Conservation (phyloP, 2,329 filamentous ascomycete genomes). For the Dichotomopilus funicola region DNA sequence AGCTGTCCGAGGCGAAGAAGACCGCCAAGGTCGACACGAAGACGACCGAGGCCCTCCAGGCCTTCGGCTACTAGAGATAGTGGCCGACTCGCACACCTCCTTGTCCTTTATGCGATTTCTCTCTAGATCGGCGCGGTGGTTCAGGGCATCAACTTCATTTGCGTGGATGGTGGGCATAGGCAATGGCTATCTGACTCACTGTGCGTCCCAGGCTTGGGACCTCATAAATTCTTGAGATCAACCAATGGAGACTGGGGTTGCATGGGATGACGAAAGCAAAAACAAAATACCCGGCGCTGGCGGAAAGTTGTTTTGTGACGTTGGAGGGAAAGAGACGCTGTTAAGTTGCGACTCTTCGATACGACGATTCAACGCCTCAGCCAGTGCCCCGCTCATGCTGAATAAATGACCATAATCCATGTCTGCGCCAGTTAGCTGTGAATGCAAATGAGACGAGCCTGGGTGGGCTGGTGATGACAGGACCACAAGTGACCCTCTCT, state of each 20-base stretch:
- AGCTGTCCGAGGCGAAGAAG: constrained; percentile 90
- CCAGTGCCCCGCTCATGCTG: constrained; percentile 18
- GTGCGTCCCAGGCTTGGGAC: constrained; percentile 26
- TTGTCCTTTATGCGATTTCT: constrained; percentile 44
- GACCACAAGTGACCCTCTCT: too few relatives aligned
- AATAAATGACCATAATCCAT: constrained; percentile 22
- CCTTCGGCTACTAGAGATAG: constrained; percentile 74
- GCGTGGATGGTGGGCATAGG: constrained; percentile 36
- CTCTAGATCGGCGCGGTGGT: constrained; percentile 51
- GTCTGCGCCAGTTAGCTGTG: constrained; percentile 14
- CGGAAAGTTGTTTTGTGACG: constrained; percentile 18
- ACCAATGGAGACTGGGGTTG: constrained; percentile 28
- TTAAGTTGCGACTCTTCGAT: constrained; percentile 12
- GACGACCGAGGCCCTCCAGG: constrained; percentile 80
- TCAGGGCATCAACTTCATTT: constrained; percentile 45
- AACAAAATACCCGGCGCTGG: constrained; percentile 25
- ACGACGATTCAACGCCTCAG: constrained; percentile 14
- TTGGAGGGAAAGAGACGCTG: constrained; percentile 17
- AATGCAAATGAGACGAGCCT: constrained; percentile 9
- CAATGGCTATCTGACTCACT: constrained; percentile 26
- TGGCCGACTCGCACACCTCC: constrained; percentile 31
- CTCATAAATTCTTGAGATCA: constrained; percentile 28
- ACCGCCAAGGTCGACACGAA: constrained; percentile 79
- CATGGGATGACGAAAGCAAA: constrained; percentile 25
- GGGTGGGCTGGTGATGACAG: background rate